phyloP scores from a whole-genome alignment of 192 early-diverging fungal species.

The Backusella sp. region DNA sequence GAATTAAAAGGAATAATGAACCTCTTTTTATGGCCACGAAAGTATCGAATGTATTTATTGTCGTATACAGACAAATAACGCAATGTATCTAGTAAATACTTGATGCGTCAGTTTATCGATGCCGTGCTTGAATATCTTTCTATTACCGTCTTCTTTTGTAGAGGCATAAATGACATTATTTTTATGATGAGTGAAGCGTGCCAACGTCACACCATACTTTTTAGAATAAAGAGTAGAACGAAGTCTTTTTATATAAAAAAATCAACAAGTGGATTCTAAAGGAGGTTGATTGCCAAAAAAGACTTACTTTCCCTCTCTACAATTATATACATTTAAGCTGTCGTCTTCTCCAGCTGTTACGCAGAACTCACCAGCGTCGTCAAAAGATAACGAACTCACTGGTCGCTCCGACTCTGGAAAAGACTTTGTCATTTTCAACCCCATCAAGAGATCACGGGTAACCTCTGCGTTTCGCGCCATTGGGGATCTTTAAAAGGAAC shows the following conservation, averaged over 20 bases:
- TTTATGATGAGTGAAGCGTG: conserved; percentile 81
- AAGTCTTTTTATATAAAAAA: conserved; percentile 36
- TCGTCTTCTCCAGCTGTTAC: conserved; percentile 86
- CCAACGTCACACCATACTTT: conserved; percentile 92
- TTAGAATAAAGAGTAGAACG: conserved; percentile 82
- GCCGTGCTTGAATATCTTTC: neutral
- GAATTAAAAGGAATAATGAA: conserved; percentile 21
- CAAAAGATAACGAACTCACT: conserved; percentile 85
- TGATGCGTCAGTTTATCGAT: neutral
- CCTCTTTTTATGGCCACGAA: conserved; percentile 79
- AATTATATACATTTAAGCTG: conserved; percentile 83
- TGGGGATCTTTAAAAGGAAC: neutral
- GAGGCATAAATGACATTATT: conserved; percentile 88
- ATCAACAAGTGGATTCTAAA: neutral
- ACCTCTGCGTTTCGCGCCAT: conserved; percentile 18
- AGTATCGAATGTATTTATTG: conserved; percentile 93
- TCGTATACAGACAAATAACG: conserved; percentile 93
- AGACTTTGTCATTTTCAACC: conserved; percentile 59
- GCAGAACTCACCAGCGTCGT: conserved; percentile 69
- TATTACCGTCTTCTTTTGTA: conserved; percentile 85
- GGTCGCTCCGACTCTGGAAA: conserved; percentile 73
- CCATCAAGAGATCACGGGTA: conserved; percentile 34
- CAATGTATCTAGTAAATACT: conserved; percentile 66
- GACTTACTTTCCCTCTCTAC: conserved; percentile 72
- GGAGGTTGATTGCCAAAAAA: neutral